Conservation (phyloP, 139 green algal species). For the Spirogloea muscicola region DNA sequence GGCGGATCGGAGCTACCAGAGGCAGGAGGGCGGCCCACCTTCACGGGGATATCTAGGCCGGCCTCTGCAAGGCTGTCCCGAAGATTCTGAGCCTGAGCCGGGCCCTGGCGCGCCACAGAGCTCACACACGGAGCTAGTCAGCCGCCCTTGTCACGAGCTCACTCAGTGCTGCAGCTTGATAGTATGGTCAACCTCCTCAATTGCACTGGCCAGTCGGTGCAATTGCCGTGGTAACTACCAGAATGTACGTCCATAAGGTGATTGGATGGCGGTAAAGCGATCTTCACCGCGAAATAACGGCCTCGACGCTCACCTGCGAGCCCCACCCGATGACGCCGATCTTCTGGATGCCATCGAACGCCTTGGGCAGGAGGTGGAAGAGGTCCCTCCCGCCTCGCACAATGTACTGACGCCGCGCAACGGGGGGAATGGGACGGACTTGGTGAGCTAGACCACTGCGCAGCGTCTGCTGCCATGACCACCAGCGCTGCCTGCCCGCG, state of each 20-base stretch:
- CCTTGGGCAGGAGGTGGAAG: constrained; percentile 75
- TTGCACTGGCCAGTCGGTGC: no score
- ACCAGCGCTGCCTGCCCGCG: not conserved
- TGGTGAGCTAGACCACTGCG: not conserved
- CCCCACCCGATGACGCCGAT: constrained; percentile 97
- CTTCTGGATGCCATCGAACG: constrained; percentile 80
- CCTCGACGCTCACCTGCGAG: constrained; percentile 66
- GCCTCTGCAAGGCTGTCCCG: constrained; percentile 74
- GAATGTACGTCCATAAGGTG: not conserved
- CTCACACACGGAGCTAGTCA: constrained; percentile 62
- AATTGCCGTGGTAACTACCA: not conserved
- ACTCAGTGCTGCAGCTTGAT: not conserved
- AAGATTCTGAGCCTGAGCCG: constrained; percentile 88
- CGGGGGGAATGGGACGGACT: no score
- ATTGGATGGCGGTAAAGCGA: not conserved
- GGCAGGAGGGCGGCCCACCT: no score
- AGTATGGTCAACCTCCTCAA: no score
- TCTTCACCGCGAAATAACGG: not conserved
- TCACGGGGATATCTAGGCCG: constrained; percentile 82
- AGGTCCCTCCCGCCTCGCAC: constrained; percentile 89
- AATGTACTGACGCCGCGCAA: constrained; percentile 68
- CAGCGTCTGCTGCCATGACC: not conserved
- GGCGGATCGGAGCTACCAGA: no score
- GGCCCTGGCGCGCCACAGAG: constrained; percentile 19
- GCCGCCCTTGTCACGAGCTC: constrained; percentile 42